phyloP scores from a whole-genome alignment of 352 stramenopile species.

The Peronospora tabacina region DNA sequence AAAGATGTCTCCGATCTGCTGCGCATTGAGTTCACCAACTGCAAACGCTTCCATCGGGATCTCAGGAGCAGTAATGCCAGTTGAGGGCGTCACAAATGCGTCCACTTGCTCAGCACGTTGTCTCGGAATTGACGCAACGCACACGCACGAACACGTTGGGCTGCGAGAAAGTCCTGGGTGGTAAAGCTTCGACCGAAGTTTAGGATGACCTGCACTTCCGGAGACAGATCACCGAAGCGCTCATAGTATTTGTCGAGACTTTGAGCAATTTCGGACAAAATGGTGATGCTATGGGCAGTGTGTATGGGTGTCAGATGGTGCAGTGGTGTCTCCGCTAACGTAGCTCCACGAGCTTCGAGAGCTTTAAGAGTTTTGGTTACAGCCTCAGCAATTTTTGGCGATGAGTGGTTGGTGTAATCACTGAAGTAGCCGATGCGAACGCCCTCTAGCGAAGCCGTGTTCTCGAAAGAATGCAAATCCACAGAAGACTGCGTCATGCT shows the following conservation, averaged over 20 bases:
- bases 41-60: slow-evolving; percentile 42
- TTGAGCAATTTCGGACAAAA: slow-evolving; percentile 73
- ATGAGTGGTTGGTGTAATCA: slow-evolving; percentile 65
- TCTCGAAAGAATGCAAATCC: slow-evolving; percentile 48
- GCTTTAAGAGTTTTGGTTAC: slow-evolving; percentile 41
- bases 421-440: slow-evolving; percentile 77
- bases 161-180: slow-evolving; percentile 73
- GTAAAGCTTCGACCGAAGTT: slow-evolving; percentile 58
- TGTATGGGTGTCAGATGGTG: slow-evolving; percentile 74
- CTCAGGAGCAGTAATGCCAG: slow-evolving; percentile 62
- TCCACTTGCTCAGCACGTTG: slow-evolving; percentile 76
- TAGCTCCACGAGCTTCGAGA: slow-evolving; percentile 50
- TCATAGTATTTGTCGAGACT: slow-evolving; percentile 61
- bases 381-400: slow-evolving; percentile 42
- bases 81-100: slow-evolving; percentile 84
- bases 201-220: slow-evolving; percentile 69
- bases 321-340: slow-evolving; percentile 69
- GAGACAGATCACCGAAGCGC: slow-evolving; percentile 46
- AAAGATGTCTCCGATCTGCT: slow-evolving; percentile 56
- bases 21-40: slow-evolving; percentile 50
- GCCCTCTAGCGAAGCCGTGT: slow-evolving; percentile 46
- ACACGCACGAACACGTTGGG: slow-evolving; percentile 78
- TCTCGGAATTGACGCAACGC: slow-evolving; percentile 66
- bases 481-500: slow-evolving; percentile 43
- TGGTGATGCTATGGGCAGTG: slow-evolving; percentile 73